These are phyloP conservation scores for Geum urbanum DNA, from an alignment of 306 rosid species.

Conservation along the genomic window DNA sequence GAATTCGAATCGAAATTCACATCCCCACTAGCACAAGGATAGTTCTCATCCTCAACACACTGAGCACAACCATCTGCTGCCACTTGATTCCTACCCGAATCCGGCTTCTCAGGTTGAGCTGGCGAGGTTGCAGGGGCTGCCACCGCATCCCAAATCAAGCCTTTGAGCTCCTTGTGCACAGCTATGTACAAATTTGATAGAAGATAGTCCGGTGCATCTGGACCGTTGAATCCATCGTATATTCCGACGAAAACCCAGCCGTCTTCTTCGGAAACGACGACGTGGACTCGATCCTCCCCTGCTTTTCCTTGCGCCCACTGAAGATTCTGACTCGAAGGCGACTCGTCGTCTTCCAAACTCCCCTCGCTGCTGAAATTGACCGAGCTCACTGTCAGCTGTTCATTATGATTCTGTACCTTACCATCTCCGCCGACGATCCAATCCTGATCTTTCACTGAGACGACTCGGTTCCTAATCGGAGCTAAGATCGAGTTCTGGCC, in stretches of 20 bases:
- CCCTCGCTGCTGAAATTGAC: conserved; percentile 88
- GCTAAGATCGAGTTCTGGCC: conserved; percentile 71
- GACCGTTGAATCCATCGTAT: conserved; percentile 95
- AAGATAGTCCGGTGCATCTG: conserved; percentile 92
- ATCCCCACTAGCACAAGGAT: conserved; percentile 49
- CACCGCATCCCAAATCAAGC: conserved; percentile 66
- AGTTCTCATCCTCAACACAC: conserved; percentile 55
- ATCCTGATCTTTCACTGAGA: conserved; percentile 56
- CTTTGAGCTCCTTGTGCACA: conserved; percentile 82
- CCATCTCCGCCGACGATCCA: conserved; percentile 51
- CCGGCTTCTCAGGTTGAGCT: conserved; percentile 25
- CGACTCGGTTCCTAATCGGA: conserved; percentile 54
- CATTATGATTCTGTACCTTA: conserved; percentile 40
- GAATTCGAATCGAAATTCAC: conserved; percentile 33
- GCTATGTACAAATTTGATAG: conserved; percentile 63
- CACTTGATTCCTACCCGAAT: conserved; percentile 30
- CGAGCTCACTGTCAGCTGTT: conserved; percentile 71
- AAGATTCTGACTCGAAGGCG: conserved; percentile 71
- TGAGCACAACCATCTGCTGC: conserved; percentile 53
- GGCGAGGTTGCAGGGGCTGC: conserved; percentile 34
- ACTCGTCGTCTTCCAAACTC: conserved; percentile 82
- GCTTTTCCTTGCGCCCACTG: conserved; percentile 99
- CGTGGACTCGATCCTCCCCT: conserved; percentile 96
- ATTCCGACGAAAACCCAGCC: conserved; percentile 99
- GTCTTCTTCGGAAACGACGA: conserved; percentile 92